Conservation (phyloP, 352 stramenopile species). For the Pythium myriotylum region DNA sequence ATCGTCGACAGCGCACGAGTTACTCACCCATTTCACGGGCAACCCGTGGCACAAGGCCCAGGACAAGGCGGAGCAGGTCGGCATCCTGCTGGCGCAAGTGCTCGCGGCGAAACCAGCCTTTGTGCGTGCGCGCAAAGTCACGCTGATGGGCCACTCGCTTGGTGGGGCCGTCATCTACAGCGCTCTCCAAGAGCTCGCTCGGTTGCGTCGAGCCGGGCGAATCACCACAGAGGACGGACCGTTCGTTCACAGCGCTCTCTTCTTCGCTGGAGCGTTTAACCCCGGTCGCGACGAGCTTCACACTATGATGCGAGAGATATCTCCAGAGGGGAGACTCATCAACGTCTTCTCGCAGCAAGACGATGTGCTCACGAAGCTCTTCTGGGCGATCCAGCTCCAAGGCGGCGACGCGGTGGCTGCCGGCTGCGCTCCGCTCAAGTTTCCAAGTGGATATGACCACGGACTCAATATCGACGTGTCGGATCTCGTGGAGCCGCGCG, state of each 20-base stretch:
- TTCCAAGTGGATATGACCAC: constrained; percentile 14
- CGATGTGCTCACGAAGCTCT: constrained; percentile 73
- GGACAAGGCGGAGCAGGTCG: constrained; percentile 78
- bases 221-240: constrained; percentile 12
- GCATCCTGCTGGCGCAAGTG: constrained; percentile 69
- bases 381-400: constrained; percentile 70
- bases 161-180: constrained; percentile 78
- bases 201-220: constrained; percentile 31
- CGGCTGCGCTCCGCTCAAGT: constrained; percentile 49
- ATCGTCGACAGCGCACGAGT: constrained; percentile 36
- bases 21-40: constrained; percentile 74
- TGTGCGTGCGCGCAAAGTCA: constrained; percentile 55
- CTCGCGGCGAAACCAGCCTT: constrained; percentile 55
- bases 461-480: constrained; percentile 74
- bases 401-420: constrained; percentile 39
- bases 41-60: constrained; percentile 88
- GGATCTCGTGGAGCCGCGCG: constrained; percentile 52
- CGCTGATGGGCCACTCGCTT: constrained; percentile 78
- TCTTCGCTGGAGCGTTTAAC: constrained; percentile 76
- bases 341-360: constrained; percentile 84
- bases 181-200: constrained; percentile 65
- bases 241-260: constrained; percentile 54
- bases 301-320: constrained; percentile 40
- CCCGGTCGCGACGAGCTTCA: constrained; percentile 39
- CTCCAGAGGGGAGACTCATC: constrained; percentile 53